Percentiles rank a stretch among this genome's conserved stretches.
Conservation (phyloP, 208 protist genomes). For the Leishmania guyanensis region DNA sequence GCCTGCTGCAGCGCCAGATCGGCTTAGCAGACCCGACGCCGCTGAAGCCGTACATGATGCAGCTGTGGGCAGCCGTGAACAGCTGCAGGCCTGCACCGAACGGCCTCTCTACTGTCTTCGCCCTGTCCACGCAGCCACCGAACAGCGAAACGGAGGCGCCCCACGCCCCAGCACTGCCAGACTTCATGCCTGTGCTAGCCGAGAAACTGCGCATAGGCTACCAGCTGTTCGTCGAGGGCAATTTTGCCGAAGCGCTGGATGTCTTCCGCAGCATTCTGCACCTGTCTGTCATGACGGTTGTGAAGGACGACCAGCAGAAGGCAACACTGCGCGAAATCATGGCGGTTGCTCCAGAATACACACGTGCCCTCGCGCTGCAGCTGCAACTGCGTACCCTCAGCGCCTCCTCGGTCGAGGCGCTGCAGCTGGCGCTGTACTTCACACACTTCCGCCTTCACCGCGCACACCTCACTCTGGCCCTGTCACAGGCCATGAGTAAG, state of each 20-base stretch:
- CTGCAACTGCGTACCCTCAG: constrained; percentile 69
- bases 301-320: constrained; percentile 62
- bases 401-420: constrained; percentile 43
- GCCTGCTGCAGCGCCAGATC: constrained; percentile 88
- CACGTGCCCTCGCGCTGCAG: constrained; percentile 77
- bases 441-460: constrained; percentile 96
- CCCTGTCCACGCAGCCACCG: constrained; percentile 41
- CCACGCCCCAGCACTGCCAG: constrained; percentile 46
- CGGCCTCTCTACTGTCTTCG: constrained; percentile 43
- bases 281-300: constrained; percentile 77
- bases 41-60: constrained; percentile 89
- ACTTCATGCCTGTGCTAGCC: constrained; percentile 76
- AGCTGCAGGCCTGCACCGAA: constrained; percentile 43
- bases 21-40: constrained; percentile 92
- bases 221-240: constrained; percentile 85
- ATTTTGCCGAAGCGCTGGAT: constrained; percentile 88
- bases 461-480: constrained; percentile 87
- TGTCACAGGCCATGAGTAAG: constrained; percentile 94
- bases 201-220: constrained; percentile 78
- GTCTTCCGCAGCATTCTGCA: constrained; percentile 88
- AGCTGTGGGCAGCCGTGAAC: constrained; percentile 79
- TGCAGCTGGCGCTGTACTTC: constrained; percentile 97
- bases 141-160: constrained; percentile 42
- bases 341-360: constrained; percentile 69
- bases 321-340: constrained; percentile 58